phyloP scores from a whole-genome alignment of 2,329 filamentous ascomycete genomes.

The Arachnopeziza araneosa region DNA sequence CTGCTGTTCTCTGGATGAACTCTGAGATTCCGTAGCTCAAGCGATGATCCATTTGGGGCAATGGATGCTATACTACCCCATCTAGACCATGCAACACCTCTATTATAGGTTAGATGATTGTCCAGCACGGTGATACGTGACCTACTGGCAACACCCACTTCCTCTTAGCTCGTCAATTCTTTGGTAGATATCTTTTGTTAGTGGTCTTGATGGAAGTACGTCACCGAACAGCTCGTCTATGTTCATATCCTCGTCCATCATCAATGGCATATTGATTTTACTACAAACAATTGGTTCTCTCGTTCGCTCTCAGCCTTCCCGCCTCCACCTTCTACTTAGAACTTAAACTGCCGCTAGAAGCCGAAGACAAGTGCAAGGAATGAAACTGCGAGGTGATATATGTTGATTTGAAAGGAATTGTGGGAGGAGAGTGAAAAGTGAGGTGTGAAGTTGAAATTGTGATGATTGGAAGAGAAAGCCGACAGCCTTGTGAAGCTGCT shows the following conservation, averaged over 20 bases:
- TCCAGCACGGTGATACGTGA: background rate
- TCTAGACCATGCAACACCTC: slow-evolving; percentile 82
- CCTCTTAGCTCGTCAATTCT: slow-evolving; percentile 71
- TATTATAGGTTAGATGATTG: slow-evolving; percentile 32
- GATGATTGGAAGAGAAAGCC: background rate
- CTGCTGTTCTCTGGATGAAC: slow-evolving; percentile 62
- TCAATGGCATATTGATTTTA: slow-evolving; percentile 39
- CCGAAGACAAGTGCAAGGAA: background rate
- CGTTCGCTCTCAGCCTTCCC: background rate
- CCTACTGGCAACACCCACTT: slow-evolving; percentile 78
- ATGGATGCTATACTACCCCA: slow-evolving; percentile 81
- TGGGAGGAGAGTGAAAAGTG: background rate
- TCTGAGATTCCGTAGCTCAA: slow-evolving; percentile 69
- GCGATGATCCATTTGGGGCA: slow-evolving; percentile 59
- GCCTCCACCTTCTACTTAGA: background rate
- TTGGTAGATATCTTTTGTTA: slow-evolving; percentile 62
- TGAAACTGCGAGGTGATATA: background rate
- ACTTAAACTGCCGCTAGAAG: background rate
- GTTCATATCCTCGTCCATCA: slow-evolving; percentile 52
- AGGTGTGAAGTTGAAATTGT: background rate
- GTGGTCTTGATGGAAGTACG: slow-evolving; percentile 47
- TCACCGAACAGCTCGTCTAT: slow-evolving; percentile 72
- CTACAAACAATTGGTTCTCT: background rate
- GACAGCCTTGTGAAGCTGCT: background rate
- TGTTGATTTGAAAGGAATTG: background rate